Evolutionary conservation across 2,329 filamentous ascomycete genomes (phyloP).

Genomic region (Aspergillus sp.): DNA sequence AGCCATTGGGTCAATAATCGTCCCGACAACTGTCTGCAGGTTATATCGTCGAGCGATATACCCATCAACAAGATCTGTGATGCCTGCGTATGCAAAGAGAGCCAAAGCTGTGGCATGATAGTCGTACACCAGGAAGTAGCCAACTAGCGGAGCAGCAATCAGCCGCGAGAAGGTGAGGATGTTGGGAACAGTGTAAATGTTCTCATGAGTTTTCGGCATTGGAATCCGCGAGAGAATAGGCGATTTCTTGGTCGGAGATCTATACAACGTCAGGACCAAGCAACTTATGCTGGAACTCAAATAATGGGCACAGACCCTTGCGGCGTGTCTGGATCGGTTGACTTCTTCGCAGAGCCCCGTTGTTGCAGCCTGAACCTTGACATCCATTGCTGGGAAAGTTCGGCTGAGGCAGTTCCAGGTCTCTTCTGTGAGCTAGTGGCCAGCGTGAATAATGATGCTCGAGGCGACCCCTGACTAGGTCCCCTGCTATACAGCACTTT

Average conservation of each 20-base stretch:
- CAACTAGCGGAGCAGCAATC: constrained; percentile 76
- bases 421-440: constrained; percentile 5
- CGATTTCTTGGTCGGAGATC: constrained; percentile 26
- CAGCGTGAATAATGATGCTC: constrained; percentile 10
- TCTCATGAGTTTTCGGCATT: constrained; percentile 61
- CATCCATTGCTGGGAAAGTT: neutral
- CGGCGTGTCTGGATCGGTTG: constrained; percentile 18
- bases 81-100: constrained; percentile 87
- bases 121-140: constrained; percentile 84
- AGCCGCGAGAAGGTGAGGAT: constrained; percentile 85
- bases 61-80: constrained; percentile 90
- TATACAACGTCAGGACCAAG: constrained; percentile 12
- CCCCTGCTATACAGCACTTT: constrained; percentile 1
- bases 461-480: neutral
- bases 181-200: constrained; percentile 97
- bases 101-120: constrained; percentile 75
- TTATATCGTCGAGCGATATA: constrained; percentile 89
- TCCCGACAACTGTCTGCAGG: constrained; percentile 88
- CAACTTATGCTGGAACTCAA: neutral
- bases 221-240: constrained; percentile 34
- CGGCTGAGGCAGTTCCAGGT: neutral
- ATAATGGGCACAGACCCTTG: constrained; percentile 18
- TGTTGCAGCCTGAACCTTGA: constrained; percentile 15
- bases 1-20: constrained; percentile 93
- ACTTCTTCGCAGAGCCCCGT: constrained; percentile 25